Evolutionary conservation across 345 rosid species (phyloP).

Genomic region (Diplotaxis tenuifolia): DNA sequence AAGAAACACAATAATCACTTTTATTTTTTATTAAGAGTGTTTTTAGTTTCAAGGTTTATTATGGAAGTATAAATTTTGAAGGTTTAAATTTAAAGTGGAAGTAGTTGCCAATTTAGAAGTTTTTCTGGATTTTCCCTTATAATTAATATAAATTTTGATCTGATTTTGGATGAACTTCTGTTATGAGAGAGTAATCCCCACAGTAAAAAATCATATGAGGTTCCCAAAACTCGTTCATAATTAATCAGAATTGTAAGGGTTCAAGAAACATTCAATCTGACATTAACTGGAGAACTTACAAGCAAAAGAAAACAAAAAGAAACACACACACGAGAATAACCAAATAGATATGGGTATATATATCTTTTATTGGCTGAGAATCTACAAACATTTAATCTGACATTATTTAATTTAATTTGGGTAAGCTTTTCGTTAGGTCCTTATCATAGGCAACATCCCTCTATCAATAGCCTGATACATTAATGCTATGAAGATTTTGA

Average conservation of each 20-base stretch:
- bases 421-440: constrained; percentile 31
- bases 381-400: constrained; percentile 37
- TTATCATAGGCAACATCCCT: constrained; percentile 28
- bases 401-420: constrained; percentile 30
- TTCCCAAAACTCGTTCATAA: not conserved
- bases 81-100: no score
- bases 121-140: no score
- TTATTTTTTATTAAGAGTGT: no score
- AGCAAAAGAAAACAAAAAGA: constrained; percentile 15
- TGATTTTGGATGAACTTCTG: no score
- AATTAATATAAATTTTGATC: no score
- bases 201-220: no score
- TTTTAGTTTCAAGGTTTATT: no score
- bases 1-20: no score
- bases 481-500: not conserved
- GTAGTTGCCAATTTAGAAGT: no score
- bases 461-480: constrained; percentile 27
- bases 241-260: not conserved
- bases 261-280: not conserved
- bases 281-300: not conserved
- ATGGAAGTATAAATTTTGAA: no score
- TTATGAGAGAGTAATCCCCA: no score
- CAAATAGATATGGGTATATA: constrained; percentile 10
- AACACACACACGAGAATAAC: not conserved
- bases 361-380: constrained; percentile 25